Evolutionary conservation across 257 asterid species (phyloP), one percentile per base, ranked within the genome.

Genomic region (Gynochthodes officinalis): DNA sequence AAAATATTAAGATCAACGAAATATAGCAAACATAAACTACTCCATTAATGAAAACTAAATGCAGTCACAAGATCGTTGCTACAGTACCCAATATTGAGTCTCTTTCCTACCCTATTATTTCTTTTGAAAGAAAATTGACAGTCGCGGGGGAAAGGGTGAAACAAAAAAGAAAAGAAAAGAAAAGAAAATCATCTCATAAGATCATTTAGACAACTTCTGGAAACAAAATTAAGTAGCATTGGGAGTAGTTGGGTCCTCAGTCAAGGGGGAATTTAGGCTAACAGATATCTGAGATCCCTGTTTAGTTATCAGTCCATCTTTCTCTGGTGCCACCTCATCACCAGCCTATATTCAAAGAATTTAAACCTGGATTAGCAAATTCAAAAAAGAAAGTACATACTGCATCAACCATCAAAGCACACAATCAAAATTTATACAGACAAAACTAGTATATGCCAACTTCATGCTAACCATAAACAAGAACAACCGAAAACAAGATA

Each of bases 331-430:
- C 27, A 53, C 72, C 54, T 71, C 70, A 55, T 62, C 74, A 52
- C 75, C 71, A 33, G 53, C 76, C 83, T 78, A 81, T 53, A 67
- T 53, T 40, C 21, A 49, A 57, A 64, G 12, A 58, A 33, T 44
- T 61, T 3, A 43, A 37, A 44, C 43, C 35, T 27, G 7, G 18
- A 12, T 68, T 13, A 69, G 50, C 48, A 15, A 62, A n/a, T 14
- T 2, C 7, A 66, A 46, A n/a, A 58, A 12, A 23, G n/a, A 40
- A 12, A 62, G 46, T 16, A 54, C 4, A 37, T 16, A 28, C 27
- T 16, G 43, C 59, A 46, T 21, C 21, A 42, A 48, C 69, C 55
- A 52, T 42, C 25, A 60, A 64, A 64, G 5, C 3, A 30, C 43
- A 4, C 7, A 5, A 5, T 16, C 21, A 52, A 28, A 25, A 46